Evolutionary conservation across 192 early-diverging fungal genomes (phyloP), one percentile per base, ranked within the genome.

Genomic region (Backusella liffmaniae): DNA sequence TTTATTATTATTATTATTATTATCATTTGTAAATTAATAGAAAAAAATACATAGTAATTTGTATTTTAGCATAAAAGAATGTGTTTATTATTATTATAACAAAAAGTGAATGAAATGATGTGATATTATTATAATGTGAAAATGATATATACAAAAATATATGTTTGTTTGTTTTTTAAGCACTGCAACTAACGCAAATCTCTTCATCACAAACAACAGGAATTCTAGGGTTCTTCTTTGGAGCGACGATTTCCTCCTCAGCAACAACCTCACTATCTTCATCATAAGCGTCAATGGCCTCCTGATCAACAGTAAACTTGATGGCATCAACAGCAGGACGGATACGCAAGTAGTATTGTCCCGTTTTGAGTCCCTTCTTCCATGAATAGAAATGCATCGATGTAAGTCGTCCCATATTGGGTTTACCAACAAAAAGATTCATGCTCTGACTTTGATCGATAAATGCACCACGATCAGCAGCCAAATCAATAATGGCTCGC

Each of bases 371-470:
- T 3, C 97, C 97, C 85, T 93, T 92, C 87, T 94, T 95, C 96
- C 97, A 98, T 10, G 94, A 96, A 82, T 98, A 97, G 77, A 99
- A 98, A 85, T 98, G 96, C 97, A 99, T 99, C 29, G 88, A 90
- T 3, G 97, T 96, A 75, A 99, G 86, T 82, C 95, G 96, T 79
- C 93, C 94, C 84, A 92, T 96, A 80, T 94, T 96, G 9, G 96
- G 90, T 42, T 95, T 95, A 16, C 93, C 95, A 81, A 98, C 88
- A 82, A 96, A 95, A 73, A 99, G 94, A 83, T 99, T 99, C 39
- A 99, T 86, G 72, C 91, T 93, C 81, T 99, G 97, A 53, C 92
- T 94, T 83, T 99, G 97, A 84, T 99, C 96, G 80, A 99, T 98
- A 81, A 93, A 99, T 5, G 96, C 96, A 44, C 96, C 97, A 77